Evolutionary conservation across 805 yeast genomes (phyloP).

Genomic region (Sugiyamaella marilandica): DNA sequence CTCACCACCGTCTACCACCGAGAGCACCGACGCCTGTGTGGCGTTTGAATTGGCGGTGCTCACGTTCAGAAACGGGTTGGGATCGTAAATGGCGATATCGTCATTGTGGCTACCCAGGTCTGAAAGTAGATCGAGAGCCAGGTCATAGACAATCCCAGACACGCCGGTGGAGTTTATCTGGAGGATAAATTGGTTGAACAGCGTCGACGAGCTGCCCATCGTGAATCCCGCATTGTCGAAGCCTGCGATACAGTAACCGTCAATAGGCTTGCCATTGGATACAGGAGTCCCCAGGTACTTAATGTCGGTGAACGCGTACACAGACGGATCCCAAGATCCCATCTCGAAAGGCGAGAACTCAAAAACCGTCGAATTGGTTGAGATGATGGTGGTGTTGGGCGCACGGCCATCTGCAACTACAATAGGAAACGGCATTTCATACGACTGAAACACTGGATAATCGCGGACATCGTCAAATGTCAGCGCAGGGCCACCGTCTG

Average conservation of each 20-base stretch:
- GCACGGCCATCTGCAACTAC: conserved; percentile 46
- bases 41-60: conserved; percentile 38
- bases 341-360: conserved; percentile 59
- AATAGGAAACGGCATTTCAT: conserved; percentile 70
- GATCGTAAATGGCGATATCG: conserved; percentile 65
- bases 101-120: conserved; percentile 45
- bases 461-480: conserved; percentile 55
- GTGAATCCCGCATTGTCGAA: conserved; percentile 79
- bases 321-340: conserved; percentile 84
- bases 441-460: conserved; percentile 54
- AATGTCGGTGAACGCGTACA: conserved; percentile 59
- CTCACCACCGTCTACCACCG: conserved; percentile 69
- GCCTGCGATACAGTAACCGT: conserved; percentile 54
- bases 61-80: conserved; percentile 62
- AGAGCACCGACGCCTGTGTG: conserved; percentile 38
- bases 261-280: conserved; percentile 51
- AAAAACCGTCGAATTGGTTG: conserved; percentile 59
- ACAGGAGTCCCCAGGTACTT: conserved; percentile 68
- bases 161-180: conserved; percentile 52
- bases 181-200: conserved; percentile 65
- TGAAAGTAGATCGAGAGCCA: conserved; percentile 43
- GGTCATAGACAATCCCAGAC: conserved; percentile 42
- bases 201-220: conserved; percentile 76
- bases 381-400: conserved; percentile 46
- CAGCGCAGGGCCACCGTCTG: conserved; percentile 60